A percentile compares a stretch with the other conserved stretches of the same genome.
Conservation (phyloP, 2,329 filamentous ascomycete species). For the Colletotrichum sp. region DNA sequence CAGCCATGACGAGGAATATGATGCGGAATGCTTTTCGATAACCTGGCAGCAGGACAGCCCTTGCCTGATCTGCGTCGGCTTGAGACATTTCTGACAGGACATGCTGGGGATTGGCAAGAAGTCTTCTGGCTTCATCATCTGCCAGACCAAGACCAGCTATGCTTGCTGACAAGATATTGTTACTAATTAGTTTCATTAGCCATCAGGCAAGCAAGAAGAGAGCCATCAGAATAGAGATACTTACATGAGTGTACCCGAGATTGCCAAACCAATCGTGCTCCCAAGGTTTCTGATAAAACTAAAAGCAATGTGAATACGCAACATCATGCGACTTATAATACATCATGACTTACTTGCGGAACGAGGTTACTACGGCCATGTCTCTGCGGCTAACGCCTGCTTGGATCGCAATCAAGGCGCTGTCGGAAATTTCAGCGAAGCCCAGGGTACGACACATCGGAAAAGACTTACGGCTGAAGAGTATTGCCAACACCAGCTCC, state of each 20-base stretch:
- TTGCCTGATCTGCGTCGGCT: slow-evolving; percentile 32
- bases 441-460: not conserved
- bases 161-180: slow-evolving; percentile 38
- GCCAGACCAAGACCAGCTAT: slow-evolving; percentile 31
- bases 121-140: slow-evolving; percentile 23
- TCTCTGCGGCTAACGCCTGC: slow-evolving; percentile 55
- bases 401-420: slow-evolving; percentile 59
- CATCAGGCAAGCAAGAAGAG: not conserved
- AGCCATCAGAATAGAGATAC: not conserved
- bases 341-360: slow-evolving; percentile 39
- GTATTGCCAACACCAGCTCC: slow-evolving; percentile 58
- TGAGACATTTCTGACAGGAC: slow-evolving; percentile 32
- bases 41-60: slow-evolving; percentile 37
- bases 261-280: slow-evolving; percentile 41
- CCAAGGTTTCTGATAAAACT: slow-evolving; percentile 46
- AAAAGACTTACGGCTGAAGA: slow-evolving; percentile 47
- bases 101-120: slow-evolving; percentile 37
- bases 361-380: slow-evolving; percentile 50
- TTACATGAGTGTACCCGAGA: slow-evolving; percentile 43
- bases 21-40: slow-evolving; percentile 40
- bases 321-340: accelerated
- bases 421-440: slow-evolving; percentile 21
- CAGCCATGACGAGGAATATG: slow-evolving; percentile 42
- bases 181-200: slow-evolving; percentile 28
- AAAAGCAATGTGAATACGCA: not conserved